phyloP scores from a whole-genome alignment of 257 asterid genomes.

The Echium plantagineum region DNA sequence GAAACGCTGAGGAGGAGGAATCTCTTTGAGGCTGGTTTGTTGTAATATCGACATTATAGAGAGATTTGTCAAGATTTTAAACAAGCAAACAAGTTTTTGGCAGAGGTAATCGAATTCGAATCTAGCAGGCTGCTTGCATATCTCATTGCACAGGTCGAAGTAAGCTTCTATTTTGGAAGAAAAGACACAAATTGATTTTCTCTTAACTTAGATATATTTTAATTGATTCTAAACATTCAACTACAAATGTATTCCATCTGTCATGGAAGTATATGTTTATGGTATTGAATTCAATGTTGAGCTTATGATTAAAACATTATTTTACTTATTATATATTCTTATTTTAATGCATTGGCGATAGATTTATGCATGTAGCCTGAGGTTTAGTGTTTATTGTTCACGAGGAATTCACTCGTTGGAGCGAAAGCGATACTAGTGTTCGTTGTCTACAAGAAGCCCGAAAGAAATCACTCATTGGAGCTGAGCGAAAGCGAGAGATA shows the following conservation, averaged over 20 bases:
- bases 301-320: too few species aligned
- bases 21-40: conserved; percentile 85
- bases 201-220: too few species aligned
- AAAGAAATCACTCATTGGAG: too few species aligned
- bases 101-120: conserved; percentile 2
- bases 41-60: conserved; percentile 37
- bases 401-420: too few species aligned
- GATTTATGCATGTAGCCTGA: too few species aligned
- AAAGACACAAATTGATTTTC: not conserved
- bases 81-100: conserved; percentile 12
- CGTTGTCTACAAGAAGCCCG: too few species aligned
- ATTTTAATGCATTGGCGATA: too few species aligned
- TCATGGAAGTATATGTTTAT: not conserved
- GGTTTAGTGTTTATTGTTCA: too few species aligned
- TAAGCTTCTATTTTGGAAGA: not conserved
- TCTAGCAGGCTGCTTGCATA: conserved; percentile 12
- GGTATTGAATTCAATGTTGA: not conserved
- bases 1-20: conserved; percentile 95
- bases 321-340: too few species aligned
- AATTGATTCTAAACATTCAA: not conserved
- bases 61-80: conserved; percentile 18
- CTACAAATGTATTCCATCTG: not conserved
- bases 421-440: too few species aligned
- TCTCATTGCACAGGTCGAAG: conserved; percentile 15
- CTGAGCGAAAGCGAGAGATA: too few species aligned